phyloP scores from a whole-genome alignment of 140 eudicot species.

The Flaveria floridana region DNA sequence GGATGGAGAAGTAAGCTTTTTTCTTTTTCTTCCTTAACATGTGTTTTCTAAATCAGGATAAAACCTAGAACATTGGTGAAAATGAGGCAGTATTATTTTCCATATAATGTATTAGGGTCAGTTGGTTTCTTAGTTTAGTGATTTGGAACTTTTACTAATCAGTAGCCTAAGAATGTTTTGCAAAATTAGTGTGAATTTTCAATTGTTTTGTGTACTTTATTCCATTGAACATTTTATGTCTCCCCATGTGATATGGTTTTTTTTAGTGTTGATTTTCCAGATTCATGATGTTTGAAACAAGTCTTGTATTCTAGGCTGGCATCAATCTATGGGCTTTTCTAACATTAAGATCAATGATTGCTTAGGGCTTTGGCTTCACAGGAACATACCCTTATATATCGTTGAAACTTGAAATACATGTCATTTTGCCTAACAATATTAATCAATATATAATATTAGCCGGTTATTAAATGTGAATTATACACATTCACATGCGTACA shows the following conservation, averaged over 20 bases:
- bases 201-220: background rate
- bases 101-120: background rate
- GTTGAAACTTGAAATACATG: background rate
- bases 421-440: background rate
- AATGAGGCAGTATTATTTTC: conserved; percentile 9
- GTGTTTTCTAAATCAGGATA: background rate
- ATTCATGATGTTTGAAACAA: background rate
- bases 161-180: background rate
- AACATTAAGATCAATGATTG: conserved; percentile 8
- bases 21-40: background rate
- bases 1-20: conserved; percentile 96
- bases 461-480: background rate
- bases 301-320: background rate
- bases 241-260: background rate
- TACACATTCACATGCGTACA: background rate
- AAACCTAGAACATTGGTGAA: background rate
- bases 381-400: background rate
- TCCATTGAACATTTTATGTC: background rate
- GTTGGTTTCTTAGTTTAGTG: background rate
- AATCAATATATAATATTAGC: background rate
- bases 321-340: background rate
- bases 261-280: background rate
- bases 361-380: background rate
- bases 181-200: background rate
- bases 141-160: background rate